Evolutionary conservation across 768 basidiomycete species (phyloP).

Genomic region (Rhizopogon rudus): DNA sequence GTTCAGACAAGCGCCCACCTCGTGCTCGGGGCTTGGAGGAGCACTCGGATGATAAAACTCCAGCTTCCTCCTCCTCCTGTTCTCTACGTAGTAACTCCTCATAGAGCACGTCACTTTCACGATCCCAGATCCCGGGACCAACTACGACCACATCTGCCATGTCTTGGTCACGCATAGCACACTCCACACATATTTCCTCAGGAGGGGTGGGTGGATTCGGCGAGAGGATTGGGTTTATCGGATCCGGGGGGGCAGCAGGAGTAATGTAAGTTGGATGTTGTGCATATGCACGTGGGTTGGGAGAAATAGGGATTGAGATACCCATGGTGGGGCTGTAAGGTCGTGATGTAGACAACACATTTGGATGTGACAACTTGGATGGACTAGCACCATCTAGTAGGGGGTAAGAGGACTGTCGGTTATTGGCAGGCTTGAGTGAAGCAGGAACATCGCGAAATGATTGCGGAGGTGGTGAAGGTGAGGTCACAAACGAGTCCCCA

Average conservation of each 20-base stretch:
- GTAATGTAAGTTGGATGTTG: conserved; percentile 78
- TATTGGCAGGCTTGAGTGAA: conserved; percentile 34
- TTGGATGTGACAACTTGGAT: conserved; percentile 40
- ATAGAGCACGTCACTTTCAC: conserved; percentile 79
- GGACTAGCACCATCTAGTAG: conserved; percentile 27
- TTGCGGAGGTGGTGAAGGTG: conserved; percentile 19
- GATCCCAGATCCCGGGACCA: conserved; percentile 83
- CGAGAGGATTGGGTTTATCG: conserved; percentile 59
- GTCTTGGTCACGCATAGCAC: conserved; percentile 98
- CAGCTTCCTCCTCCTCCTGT: conserved; percentile 57
- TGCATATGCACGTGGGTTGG: conserved; percentile 60
- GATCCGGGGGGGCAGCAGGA: conserved; percentile 45
- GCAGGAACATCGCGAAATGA: conserved; percentile 19
- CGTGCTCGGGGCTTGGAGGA: conserved; percentile 53
- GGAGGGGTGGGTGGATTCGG: conserved; percentile 47
- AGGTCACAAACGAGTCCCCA: conserved; percentile 20
- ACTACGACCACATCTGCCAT: conserved; percentile 94
- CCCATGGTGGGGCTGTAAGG: conserved; percentile 38
- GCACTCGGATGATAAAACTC: conserved; percentile 46
- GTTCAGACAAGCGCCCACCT: conserved; percentile 69
- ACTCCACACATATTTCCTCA: conserved; percentile 92
- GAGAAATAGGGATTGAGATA: conserved; percentile 56
- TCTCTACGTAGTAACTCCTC: conserved; percentile 75
- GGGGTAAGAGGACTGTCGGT: conserved; percentile 45
- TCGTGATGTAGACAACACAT: conserved; percentile 55